phyloP scores from a whole-genome alignment of 2,329 filamentous ascomycete species.

The Didymella pinodella region DNA sequence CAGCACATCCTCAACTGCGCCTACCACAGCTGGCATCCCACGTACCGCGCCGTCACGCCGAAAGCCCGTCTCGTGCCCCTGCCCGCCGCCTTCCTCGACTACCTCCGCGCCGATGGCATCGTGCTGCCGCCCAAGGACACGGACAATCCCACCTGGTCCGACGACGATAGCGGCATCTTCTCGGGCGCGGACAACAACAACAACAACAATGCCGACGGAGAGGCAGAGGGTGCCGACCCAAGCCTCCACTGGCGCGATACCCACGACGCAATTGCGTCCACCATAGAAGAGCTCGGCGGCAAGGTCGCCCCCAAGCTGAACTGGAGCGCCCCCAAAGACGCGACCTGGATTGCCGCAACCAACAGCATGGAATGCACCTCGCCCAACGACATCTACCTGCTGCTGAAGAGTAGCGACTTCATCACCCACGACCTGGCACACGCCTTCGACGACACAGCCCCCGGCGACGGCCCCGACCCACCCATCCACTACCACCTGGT shows the following conservation, averaged over 20 bases:
- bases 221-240: constrained; percentile 65
- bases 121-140: constrained; percentile 77
- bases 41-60: constrained; percentile 81
- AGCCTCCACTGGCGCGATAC: constrained; percentile 70
- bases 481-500: constrained; percentile 79
- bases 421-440: constrained; percentile 93
- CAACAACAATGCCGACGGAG: constrained; percentile 39
- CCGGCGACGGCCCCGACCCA: constrained; percentile 32
- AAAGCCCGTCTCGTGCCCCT: constrained; percentile 87
- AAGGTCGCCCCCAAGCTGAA: constrained; percentile 92
- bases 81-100: constrained; percentile 76
- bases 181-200: constrained; percentile 55
- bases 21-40: constrained; percentile 89
- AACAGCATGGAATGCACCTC: constrained; percentile 92
- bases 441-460: constrained; percentile 78
- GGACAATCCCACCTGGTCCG: constrained; percentile 53
- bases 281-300: constrained; percentile 82
- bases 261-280: constrained; percentile 77
- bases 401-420: constrained; percentile 94
- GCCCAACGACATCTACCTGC: constrained; percentile 89
- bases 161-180: constrained; percentile 62
- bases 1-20: constrained; percentile 94
- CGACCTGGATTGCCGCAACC: constrained; percentile 84
- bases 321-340: constrained; percentile 97
- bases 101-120: constrained; percentile 92